Conservation (phyloP, 2,329 filamentous ascomycete species). For the Diaporthe aspalathi region DNA sequence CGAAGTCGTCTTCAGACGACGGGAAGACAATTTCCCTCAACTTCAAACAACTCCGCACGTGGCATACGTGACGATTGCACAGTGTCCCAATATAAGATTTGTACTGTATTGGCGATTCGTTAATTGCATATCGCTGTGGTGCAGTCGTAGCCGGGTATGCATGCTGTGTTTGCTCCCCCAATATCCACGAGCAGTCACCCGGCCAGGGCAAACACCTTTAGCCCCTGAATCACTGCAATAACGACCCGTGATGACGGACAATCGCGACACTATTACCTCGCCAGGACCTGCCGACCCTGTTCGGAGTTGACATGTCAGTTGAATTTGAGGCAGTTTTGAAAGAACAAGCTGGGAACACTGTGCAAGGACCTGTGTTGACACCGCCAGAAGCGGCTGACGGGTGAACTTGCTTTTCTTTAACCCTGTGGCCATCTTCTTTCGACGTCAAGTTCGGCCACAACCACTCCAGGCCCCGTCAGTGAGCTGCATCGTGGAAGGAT, state of each 20-base stretch:
- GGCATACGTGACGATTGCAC: background rate
- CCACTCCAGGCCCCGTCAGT: background rate
- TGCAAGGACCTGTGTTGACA: slow-evolving; percentile 22
- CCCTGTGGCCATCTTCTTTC: background rate
- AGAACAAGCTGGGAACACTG: slow-evolving; percentile 4
- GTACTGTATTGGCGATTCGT: slow-evolving; percentile 14
- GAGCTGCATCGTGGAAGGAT: background rate
- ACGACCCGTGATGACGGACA: slow-evolving; percentile 18
- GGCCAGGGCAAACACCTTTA: slow-evolving; percentile 2
- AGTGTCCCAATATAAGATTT: background rate
- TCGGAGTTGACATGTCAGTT: slow-evolving; percentile 24
- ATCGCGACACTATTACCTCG: slow-evolving; percentile 23
- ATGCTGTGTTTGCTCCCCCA: background rate
- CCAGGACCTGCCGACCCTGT: slow-evolving; percentile 13
- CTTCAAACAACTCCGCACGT: slow-evolving; percentile 29
- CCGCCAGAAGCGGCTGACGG: slow-evolving; percentile 16
- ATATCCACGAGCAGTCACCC: background rate
- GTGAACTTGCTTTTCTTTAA: slow-evolving; percentile 9
- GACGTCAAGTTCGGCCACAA: background rate
- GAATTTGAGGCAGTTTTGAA: background rate
- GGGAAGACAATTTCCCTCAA: slow-evolving; percentile 24
- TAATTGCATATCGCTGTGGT: slow-evolving; percentile 22
- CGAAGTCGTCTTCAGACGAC: slow-evolving; percentile 17
- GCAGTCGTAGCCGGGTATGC: background rate
- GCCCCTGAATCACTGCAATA: background rate